Base-by-base conservation (phyloP, 2,329 filamentous ascomycete species). In the Raffaelea deltoideospora region DNA sequence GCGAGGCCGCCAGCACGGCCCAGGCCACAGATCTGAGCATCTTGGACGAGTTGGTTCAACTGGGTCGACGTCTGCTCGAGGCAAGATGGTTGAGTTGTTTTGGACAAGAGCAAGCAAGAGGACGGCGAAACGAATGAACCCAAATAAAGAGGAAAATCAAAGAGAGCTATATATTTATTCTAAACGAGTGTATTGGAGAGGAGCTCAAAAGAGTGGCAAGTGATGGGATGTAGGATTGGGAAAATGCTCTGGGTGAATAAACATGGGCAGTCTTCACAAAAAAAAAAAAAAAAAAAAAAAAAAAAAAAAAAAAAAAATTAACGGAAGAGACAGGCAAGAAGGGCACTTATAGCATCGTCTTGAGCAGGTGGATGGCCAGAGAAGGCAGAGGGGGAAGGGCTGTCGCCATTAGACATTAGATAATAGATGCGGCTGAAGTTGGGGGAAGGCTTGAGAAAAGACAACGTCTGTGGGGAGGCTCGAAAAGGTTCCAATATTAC, bases 1-100 rank as follows among this genome's bases (percentile, higher is more conserved):
- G 24, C 3, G 37, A 20, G 22, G 40, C 40, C 10, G 33, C 42
- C 31, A 43, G 19, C 9, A 35, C 37, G 7, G 37, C 43, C 39
- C 36, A 37, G 24, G 21, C 32, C 14, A 40, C n/a, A 8, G 35
- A 20, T 20, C 32, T 35, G n/a, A n/a, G n/a, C n/a, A n/a, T n/a
- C n/a, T n/a, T n/a, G n/a, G n/a, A n/a, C n/a, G n/a, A n/a, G n/a
- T n/a, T n/a, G n/a, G n/a, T n/a, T n/a, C n/a, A n/a, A n/a, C n/a
- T n/a, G n/a, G n/a, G n/a, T n/a, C n/a, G n/a, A n/a, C n/a, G n/a
- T n/a, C n/a, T n/a, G n/a, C n/a, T n/a, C n/a, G n/a, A n/a, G n/a
- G n/a, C n/a, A n/a, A n/a, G n/a, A n/a, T n/a, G n/a, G n/a, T n/a
- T n/a, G n/a, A n/a, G n/a, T n/a, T n/a, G n/a, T n/a, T n/a, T n/a